Evolutionary conservation across 2,329 filamentous ascomycete genomes (phyloP).

Genomic region (Ceratocystis ficicola): DNA sequence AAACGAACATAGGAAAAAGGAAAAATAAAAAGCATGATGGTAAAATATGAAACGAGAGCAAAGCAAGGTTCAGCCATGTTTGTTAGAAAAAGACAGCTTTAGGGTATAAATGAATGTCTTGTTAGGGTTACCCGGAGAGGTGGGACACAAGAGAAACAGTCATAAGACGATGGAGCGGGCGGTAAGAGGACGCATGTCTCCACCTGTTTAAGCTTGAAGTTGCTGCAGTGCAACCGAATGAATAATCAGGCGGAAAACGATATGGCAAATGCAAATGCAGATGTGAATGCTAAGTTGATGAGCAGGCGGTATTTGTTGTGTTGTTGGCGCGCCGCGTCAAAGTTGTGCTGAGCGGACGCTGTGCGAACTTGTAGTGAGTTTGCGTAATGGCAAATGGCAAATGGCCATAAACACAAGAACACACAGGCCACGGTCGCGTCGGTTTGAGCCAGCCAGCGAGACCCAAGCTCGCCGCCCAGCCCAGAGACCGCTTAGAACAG

Average conservation of each 20-base stretch:
- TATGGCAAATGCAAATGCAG: neutral
- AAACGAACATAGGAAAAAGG: neutral
- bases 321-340: too few relatives aligned
- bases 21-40: neutral
- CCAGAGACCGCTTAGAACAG: constrained; percentile 36
- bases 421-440: neutral
- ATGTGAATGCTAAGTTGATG: neutral
- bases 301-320: too few relatives aligned
- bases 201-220: neutral
- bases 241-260: neutral
- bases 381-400: neutral
- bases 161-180: neutral
- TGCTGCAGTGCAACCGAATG: constrained; percentile 1
- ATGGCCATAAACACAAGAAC: neutral
- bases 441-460: neutral
- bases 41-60: neutral
- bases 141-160: too few relatives aligned
- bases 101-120: neutral
- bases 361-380: neutral
- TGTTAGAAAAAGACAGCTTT: neutral
- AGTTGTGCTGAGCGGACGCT: too few relatives aligned
- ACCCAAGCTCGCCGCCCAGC: neutral
- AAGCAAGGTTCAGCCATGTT: neutral
- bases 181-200: constrained; percentile 4
- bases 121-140: neutral